A percentile compares a stretch with the other conserved stretches of the same genome.
Evolutionary conservation across 805 yeast species (phyloP).

Genomic region (Zygosaccharomyces pseudorouxii): DNA sequence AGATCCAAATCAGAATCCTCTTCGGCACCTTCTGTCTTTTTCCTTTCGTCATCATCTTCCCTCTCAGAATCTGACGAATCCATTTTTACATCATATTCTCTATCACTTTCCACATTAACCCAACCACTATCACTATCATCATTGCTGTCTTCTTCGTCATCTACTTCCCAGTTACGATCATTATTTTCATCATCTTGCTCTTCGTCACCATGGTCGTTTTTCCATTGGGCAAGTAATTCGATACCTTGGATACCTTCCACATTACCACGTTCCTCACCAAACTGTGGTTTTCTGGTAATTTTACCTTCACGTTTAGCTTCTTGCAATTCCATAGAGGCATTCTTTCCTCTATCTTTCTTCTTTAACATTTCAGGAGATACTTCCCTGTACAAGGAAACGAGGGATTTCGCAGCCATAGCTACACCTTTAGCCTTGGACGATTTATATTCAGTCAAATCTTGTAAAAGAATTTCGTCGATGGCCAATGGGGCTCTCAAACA

Average conservation of each 20-base stretch:
- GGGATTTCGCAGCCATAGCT: slow-evolving; percentile 86
- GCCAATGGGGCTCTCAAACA: slow-evolving; percentile 92
- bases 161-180: slow-evolving; percentile 56
- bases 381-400: slow-evolving; percentile 83
- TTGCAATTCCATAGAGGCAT: slow-evolving; percentile 77
- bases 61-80: slow-evolving; percentile 46
- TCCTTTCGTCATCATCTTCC: slow-evolving; percentile 38
- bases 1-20: slow-evolving; percentile 48
- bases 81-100: slow-evolving; percentile 57
- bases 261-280: slow-evolving; percentile 65
- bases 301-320: slow-evolving; percentile 49
- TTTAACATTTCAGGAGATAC: slow-evolving; percentile 94
- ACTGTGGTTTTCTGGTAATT: slow-evolving; percentile 42
- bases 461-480: slow-evolving; percentile 79
- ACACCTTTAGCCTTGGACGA: slow-evolving; percentile 94
- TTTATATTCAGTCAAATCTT: slow-evolving; percentile 84
- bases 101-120: slow-evolving; percentile 80
- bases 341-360: slow-evolving; percentile 88
- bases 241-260: slow-evolving; percentile 83
- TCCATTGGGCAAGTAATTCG: slow-evolving; percentile 85
- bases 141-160: slow-evolving; percentile 38
- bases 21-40: slow-evolving; percentile 31
- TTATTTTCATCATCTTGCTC: slow-evolving; percentile 57
- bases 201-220: slow-evolving; percentile 44
- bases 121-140: slow-evolving; percentile 81